phyloP scores from a whole-genome alignment of 1,284 basidiomycete genomes.

The Puccinia hordei region DNA sequence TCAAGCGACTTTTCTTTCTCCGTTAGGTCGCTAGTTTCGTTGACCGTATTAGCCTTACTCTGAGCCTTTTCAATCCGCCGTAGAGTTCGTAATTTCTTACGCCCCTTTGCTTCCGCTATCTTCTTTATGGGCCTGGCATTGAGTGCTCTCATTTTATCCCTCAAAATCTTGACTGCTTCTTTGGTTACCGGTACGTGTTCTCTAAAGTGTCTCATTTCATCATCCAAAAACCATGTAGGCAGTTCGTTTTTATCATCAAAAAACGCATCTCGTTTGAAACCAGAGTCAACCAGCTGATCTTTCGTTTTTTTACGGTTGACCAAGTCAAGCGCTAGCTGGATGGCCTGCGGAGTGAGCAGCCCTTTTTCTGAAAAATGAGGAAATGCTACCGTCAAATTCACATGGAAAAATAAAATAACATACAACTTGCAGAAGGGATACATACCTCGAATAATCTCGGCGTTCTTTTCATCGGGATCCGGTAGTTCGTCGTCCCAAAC shows the following conservation, averaged over 20 bases:
- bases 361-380: constrained; percentile 69
- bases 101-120: constrained; percentile 94
- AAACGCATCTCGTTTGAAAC: constrained; percentile 85
- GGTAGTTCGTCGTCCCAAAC: constrained; percentile 46
- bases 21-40: constrained; percentile 82
- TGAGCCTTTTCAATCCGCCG: constrained; percentile 86
- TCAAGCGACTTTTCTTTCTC: constrained; percentile 92
- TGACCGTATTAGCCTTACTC: constrained; percentile 95
- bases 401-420: not conserved
- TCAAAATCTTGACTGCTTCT: constrained; percentile 83
- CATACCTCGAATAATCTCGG: constrained; percentile 70
- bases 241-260: constrained; percentile 87
- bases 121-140: constrained; percentile 99
- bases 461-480: constrained; percentile 54
- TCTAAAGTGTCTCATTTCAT: constrained; percentile 90
- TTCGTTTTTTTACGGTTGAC: constrained; percentile 89
- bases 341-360: constrained; percentile 84
- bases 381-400: not conserved
- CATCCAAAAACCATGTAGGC: constrained; percentile 95
- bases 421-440: constrained; percentile 43
- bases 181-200: constrained; percentile 94
- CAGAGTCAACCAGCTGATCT: constrained; percentile 86
- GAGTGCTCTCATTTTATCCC: constrained; percentile 86
- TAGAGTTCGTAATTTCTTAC: constrained; percentile 89
- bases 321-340: constrained; percentile 85